A percentile compares a stretch with the other conserved stretches of the same genome.
phyloP scores from a whole-genome alignment of 78 protist genomes.

The Pigoraptor vietnamica region DNA sequence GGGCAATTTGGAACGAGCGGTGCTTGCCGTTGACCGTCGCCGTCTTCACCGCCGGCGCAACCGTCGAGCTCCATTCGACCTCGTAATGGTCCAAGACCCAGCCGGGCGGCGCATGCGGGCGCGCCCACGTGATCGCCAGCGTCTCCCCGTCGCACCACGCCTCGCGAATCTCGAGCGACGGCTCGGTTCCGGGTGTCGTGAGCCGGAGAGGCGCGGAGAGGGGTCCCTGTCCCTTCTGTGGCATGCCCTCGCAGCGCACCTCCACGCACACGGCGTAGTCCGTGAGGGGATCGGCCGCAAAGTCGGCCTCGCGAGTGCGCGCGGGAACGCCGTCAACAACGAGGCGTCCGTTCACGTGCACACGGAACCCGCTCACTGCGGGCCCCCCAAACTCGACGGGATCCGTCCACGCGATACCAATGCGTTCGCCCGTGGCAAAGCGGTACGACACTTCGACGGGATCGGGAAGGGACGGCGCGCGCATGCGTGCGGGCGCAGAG shows the following conservation, averaged over 20 bases:
- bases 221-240: neutral
- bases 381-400: neutral
- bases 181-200: neutral
- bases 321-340: neutral
- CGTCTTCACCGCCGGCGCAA: neutral
- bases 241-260: neutral
- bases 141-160: neutral
- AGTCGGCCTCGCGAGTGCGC: neutral
- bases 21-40: neutral
- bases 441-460: neutral
- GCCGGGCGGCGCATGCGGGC: neutral
- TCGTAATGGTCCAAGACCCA: neutral
- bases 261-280: neutral
- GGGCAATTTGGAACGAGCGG: neutral
- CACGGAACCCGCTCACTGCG: neutral
- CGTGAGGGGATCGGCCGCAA: neutral
- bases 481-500: neutral
- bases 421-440: neutral
- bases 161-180: neutral
- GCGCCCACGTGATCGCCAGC: neutral
- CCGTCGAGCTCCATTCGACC: neutral
- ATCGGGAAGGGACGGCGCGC: neutral
- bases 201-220: neutral
- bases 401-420: neutral
- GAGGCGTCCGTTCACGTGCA: neutral